Evolutionary conservation across 2,329 filamentous ascomycete genomes (phyloP).

Genomic region (Fusarium tjaetaba): DNA sequence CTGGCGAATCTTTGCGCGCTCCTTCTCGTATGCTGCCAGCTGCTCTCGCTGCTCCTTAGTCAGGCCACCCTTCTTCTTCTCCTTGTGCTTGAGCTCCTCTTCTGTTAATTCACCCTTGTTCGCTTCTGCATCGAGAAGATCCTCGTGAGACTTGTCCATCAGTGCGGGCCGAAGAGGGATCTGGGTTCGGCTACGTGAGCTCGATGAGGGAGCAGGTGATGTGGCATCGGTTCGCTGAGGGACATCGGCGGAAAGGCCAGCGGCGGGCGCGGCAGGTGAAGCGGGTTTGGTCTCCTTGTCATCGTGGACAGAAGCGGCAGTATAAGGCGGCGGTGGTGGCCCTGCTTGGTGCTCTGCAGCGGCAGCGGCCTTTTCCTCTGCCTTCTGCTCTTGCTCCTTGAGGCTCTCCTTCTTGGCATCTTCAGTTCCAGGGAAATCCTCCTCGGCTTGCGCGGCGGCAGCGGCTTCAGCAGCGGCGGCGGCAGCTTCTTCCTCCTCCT

Average conservation of each 20-base stretch:
- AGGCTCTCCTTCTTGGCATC: constrained; percentile 67
- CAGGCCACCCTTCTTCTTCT: constrained; percentile 89
- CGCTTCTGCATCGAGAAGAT: constrained; percentile 62
- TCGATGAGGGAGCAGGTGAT: constrained; percentile 56
- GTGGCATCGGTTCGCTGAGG: constrained; percentile 47
- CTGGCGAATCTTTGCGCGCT: constrained; percentile 84
- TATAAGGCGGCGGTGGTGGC: constrained; percentile 47
- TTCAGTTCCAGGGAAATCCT: constrained; percentile 66
- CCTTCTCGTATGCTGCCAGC: constrained; percentile 85
- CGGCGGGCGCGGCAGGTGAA: constrained; percentile 24
- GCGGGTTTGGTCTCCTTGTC: constrained; percentile 48
- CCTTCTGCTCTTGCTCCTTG: constrained; percentile 51
- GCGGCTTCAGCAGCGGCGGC: constrained; percentile 64
- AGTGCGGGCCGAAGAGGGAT: constrained; percentile 86
- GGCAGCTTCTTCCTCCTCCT: constrained; percentile 73
- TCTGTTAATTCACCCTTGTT: constrained; percentile 77
- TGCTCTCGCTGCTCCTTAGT: constrained; percentile 94
- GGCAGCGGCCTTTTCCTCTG: constrained; percentile 35
- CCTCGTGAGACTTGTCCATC: constrained; percentile 81
- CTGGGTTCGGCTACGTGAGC: constrained; percentile 56
- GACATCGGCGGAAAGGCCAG: constrained; percentile 30
- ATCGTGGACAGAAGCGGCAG: constrained; percentile 53
- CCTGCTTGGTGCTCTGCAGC: constrained; percentile 44
- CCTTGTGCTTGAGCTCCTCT: constrained; percentile 56
- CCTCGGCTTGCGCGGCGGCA: constrained; percentile 59